Conservation (phyloP, 345 rosid species). For the Hypericum perforatum region DNA sequence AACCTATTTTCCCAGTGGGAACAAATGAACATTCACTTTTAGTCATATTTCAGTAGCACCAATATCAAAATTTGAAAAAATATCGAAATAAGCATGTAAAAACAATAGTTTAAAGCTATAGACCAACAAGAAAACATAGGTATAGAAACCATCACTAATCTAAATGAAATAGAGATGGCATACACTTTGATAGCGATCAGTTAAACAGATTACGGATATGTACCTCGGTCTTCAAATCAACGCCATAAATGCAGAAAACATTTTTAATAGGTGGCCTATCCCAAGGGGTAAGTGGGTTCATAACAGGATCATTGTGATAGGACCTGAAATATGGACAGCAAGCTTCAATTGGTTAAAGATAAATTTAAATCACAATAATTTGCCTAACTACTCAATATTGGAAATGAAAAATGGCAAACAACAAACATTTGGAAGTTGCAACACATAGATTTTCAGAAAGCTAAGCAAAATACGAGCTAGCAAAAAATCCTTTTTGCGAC, state of each 20-base stretch:
- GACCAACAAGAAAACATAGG: too few relatives aligned
- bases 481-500: too few relatives aligned
- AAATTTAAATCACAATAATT: background rate
- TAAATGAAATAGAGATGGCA: too few relatives aligned
- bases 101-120: background rate
- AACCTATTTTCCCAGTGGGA: conserved; percentile 45
- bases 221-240: conserved; percentile 91
- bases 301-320: conserved; percentile 76
- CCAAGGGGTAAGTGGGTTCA: conserved; percentile 96
- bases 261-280: conserved; percentile 97
- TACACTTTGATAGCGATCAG: background rate
- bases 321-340: conserved; percentile 38
- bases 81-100: background rate
- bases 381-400: background rate
- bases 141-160: too few relatives aligned
- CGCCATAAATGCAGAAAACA: conserved; percentile 88
- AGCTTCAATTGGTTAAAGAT: background rate
- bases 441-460: too few relatives aligned
- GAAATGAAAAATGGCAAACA: background rate
- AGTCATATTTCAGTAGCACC: conserved; percentile 6
- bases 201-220: background rate
- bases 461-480: too few relatives aligned
- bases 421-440: background rate
- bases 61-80: background rate
- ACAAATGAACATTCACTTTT: conserved; percentile 15